phyloP scores from a whole-genome alignment of 805 yeast genomes.

The Candida vartiovaarae region DNA sequence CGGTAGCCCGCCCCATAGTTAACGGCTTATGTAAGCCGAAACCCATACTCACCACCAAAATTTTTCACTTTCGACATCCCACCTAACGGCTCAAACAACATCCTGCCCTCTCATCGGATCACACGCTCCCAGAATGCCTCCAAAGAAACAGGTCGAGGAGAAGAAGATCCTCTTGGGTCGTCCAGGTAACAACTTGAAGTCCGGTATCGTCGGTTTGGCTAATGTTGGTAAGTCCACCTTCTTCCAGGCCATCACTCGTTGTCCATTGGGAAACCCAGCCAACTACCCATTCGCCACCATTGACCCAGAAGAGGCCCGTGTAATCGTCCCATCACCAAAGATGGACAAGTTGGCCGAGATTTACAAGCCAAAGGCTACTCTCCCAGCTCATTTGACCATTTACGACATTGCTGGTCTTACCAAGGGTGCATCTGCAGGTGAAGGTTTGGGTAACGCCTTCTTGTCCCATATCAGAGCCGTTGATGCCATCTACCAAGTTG shows the following conservation, averaged over 20 bases:
- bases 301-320: conserved; percentile 97
- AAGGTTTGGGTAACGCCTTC: conserved; percentile 97
- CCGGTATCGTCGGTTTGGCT: conserved; percentile 95
- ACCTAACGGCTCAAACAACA: too few species aligned
- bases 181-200: conserved; percentile 67
- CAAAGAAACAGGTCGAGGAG: conserved; percentile 61
- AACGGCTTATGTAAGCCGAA: too few species aligned
- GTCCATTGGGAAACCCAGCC: conserved; percentile 93
- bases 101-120: too few species aligned
- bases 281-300: conserved; percentile 97
- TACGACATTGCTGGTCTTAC: conserved; percentile 98
- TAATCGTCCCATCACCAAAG: conserved; percentile 85
- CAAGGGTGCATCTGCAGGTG: conserved; percentile 94
- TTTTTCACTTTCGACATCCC: too few species aligned
- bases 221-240: conserved; percentile 94
- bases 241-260: conserved; percentile 93
- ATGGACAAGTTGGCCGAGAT: conserved; percentile 68
- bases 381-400: conserved; percentile 89
- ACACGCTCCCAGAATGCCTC: conserved; percentile 44
- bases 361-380: conserved; percentile 78
- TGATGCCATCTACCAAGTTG: conserved; percentile 96
- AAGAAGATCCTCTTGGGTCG: conserved; percentile 76
- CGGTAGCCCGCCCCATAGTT: too few species aligned
- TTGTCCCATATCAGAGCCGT: conserved; percentile 95
- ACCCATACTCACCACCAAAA: too few species aligned